phyloP scores from a whole-genome alignment of 2,329 filamentous ascomycete genomes.

The Fusarium proliferatum region DNA sequence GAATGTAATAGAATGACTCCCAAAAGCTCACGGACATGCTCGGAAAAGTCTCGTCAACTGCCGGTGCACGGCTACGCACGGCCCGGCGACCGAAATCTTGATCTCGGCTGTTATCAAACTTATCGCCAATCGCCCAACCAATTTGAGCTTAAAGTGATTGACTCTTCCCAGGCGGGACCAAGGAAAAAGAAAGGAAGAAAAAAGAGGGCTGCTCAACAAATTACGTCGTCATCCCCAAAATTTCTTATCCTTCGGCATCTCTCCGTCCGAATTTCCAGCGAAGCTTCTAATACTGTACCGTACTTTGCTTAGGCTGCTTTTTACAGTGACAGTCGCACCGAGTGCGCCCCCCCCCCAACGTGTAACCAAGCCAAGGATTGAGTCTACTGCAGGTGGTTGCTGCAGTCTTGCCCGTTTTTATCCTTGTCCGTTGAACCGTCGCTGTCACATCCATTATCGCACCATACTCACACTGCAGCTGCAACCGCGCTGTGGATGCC shows the following conservation, averaged over 20 bases:
- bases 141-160: constrained; percentile 24
- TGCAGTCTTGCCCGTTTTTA: constrained; percentile 11
- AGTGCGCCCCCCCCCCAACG: constrained; percentile 17
- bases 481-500: constrained; percentile 25
- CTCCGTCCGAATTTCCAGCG: constrained; percentile 14
- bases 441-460: constrained; percentile 25
- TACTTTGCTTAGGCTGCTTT: neutral
- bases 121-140: constrained; percentile 20
- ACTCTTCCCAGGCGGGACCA: neutral
- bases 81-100: constrained; percentile 20
- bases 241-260: constrained; percentile 24
- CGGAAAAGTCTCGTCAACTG: constrained; percentile 28
- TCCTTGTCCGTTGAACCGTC: neutral
- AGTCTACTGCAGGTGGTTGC: constrained; percentile 25
- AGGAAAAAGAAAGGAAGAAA: constrained; percentile 1
- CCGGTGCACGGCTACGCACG: constrained; percentile 33
- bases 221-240: constrained; percentile 12
- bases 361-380: neutral
- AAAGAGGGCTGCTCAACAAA: constrained; percentile 27
- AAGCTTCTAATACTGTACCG: neutral
- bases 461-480: constrained; percentile 5
- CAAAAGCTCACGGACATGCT: constrained; percentile 1
- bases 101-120: constrained; percentile 14
- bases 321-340: neutral
- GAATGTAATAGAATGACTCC: neutral